Conservation (phyloP, 306 rosid species). For the Styphnolobium japonicum region DNA sequence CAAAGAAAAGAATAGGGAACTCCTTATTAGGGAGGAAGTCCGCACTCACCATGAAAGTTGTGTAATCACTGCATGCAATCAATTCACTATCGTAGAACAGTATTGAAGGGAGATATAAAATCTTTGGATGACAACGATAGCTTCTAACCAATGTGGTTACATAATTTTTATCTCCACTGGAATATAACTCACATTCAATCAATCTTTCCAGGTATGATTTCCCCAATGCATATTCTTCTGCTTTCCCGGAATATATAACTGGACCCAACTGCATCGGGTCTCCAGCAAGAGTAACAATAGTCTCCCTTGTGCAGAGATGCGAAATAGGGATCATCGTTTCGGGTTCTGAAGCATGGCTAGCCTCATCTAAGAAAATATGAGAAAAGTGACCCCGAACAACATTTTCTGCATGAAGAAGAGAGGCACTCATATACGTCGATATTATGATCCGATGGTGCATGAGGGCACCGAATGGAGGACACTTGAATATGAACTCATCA, state of each 20-base stretch:
- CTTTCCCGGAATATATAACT: slow-evolving; percentile 67
- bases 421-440: slow-evolving; percentile 79
- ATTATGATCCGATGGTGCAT: slow-evolving; percentile 57
- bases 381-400: slow-evolving; percentile 74
- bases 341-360: slow-evolving; percentile 98
- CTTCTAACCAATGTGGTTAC: slow-evolving; percentile 64
- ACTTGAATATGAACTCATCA: slow-evolving; percentile 58
- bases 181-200: slow-evolving; percentile 49
- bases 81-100: slow-evolving; percentile 71
- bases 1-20: slow-evolving; percentile 81
- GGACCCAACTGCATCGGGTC: slow-evolving; percentile 97
- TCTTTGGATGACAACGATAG: slow-evolving; percentile 86
- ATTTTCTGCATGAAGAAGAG: slow-evolving; percentile 68
- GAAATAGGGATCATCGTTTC: slow-evolving; percentile 83
- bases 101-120: slow-evolving; percentile 72
- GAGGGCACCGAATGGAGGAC: slow-evolving; percentile 63
- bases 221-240: slow-evolving; percentile 59
- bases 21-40: slow-evolving; percentile 73
- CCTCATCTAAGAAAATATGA: slow-evolving; percentile 93
- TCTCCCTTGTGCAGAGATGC: slow-evolving; percentile 52
- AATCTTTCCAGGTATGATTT: slow-evolving; percentile 82
- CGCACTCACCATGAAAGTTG: slow-evolving; percentile 33
- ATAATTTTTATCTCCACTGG: slow-evolving; percentile 56
- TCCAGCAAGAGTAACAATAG: slow-evolving; percentile 93
- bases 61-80: slow-evolving; percentile 68